Evolutionary conservation across 2,329 filamentous ascomycete species (phyloP).

Genomic region (Fonsecaea pugnacius): DNA sequence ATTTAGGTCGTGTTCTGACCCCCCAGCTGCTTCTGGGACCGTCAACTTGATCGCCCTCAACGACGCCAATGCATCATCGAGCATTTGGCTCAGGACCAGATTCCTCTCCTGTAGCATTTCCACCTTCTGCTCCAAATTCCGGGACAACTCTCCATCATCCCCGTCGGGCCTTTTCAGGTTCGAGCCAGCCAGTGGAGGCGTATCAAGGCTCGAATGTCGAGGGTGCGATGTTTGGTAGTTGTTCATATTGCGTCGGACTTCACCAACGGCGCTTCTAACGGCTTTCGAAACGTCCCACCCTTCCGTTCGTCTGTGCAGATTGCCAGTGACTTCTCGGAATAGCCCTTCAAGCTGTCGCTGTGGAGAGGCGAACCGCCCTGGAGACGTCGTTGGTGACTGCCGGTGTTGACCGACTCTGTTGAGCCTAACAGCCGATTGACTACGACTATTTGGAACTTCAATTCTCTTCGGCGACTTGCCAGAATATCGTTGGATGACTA

Average conservation of each 20-base stretch:
- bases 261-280: constrained; percentile 53
- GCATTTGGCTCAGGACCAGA: constrained; percentile 46
- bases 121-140: constrained; percentile 37
- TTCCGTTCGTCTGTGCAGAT: constrained; percentile 54
- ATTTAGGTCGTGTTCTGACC: constrained; percentile 42
- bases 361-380: constrained; percentile 44
- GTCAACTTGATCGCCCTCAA: constrained; percentile 45
- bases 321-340: constrained; percentile 55
- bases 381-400: constrained; percentile 45
- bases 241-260: constrained; percentile 54
- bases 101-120: constrained; percentile 48
- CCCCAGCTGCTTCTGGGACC: constrained; percentile 21
- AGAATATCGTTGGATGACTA: constrained; percentile 54
- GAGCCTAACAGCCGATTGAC: constrained; percentile 32
- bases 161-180: constrained; percentile 1
- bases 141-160: constrained; percentile 8
- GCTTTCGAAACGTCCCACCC: constrained; percentile 55
- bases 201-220: constrained; percentile 28
- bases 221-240: constrained; percentile 47
- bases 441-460: constrained; percentile 32
- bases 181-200: not conserved
- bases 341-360: constrained; percentile 51
- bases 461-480: constrained; percentile 47
- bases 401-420: constrained; percentile 33
- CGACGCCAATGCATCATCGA: constrained; percentile 49